Conservation (phyloP, 2,329 filamentous ascomycete species). For the Aspergillus glaucus region DNA sequence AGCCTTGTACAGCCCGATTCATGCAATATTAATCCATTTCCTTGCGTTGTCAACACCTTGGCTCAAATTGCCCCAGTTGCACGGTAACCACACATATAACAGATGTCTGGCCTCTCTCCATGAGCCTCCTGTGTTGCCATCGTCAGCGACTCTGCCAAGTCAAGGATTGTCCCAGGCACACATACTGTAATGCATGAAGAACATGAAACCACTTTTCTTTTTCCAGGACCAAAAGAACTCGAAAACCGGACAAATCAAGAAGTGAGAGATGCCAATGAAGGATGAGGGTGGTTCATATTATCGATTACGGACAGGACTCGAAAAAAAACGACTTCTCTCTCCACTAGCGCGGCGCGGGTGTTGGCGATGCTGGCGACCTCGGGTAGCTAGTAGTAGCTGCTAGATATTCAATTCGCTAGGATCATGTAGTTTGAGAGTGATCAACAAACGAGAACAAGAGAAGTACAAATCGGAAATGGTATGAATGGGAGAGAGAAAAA, state of each 20-base stretch:
- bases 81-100: background rate
- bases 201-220: background rate
- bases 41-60: too few species aligned
- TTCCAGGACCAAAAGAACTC: background rate
- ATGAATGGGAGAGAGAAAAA: slow-evolving; percentile 18
- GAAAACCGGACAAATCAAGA: background rate
- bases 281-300: slow-evolving; percentile 5
- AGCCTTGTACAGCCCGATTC: background rate
- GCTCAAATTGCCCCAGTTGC: background rate
- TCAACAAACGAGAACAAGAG: slow-evolving; percentile 27
- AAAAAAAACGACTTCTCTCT: slow-evolving; percentile 4
- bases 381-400: slow-evolving; percentile 19
- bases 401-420: slow-evolving; percentile 28
- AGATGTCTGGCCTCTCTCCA: too few species aligned
- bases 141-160: background rate
- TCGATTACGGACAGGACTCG: slow-evolving; percentile 13
- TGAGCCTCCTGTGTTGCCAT: background rate
- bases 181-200: too few species aligned
- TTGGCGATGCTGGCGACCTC: slow-evolving; percentile 7
- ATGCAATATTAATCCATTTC: background rate
- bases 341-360: slow-evolving; percentile 1
- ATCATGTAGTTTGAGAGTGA: slow-evolving; percentile 24
- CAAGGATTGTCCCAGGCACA: too few species aligned
- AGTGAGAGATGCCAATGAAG: slow-evolving; percentile 1
- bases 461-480: slow-evolving; percentile 27